Base-by-base conservation (phyloP, 2,329 filamentous ascomycete genomes). In the Penicillium sp. region DNA sequence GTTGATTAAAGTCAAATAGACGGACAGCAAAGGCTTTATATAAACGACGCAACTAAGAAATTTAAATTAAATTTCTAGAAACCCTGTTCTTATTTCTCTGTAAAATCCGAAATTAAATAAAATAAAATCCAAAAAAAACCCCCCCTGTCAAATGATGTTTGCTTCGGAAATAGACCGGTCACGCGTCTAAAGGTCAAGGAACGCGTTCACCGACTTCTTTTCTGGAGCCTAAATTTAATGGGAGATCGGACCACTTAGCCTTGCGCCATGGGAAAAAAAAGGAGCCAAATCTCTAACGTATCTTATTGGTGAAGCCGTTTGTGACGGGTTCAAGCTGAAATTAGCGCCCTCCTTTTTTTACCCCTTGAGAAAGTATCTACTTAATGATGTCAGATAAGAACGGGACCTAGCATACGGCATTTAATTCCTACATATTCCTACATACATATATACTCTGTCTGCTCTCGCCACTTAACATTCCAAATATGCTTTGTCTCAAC, bases 61-160 rank as follows among this genome's bases (percentile, higher is more conserved):
- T 28, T 36, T 28, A 19, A 22, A 31, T 22, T 37, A 30, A 50
- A 30, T 30, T 9, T 25, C n/a, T 19, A 30, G 6, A 28, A 38
- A 17, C 26, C 25, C 26, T 44, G 19, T 37, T 26, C 17, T 9
- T 31, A 25, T 45, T 45, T 38, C 35, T 31, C 10, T n/a, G 28
- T 50, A 17, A 22, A 36, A 22, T 22, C 22, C 22, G 22, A 43
- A 41, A 37, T 17, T 6, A 14, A 17, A 28, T 2, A 9, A 30
- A 30, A 31, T 25, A 45, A 42, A 19, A 43, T 47, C 9, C 10
- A 38, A 16, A 2, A 59, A 30, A 53, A 50, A 16, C 31, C 25
- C n/a, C n/a, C n/a, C n/a, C 26, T 50, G 56, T 38, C 41, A 47
- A 58, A 58, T 61, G 58, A 60, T 63, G 60, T 61, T 64, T 63